phyloP scores from a whole-genome alignment of 2,329 filamentous ascomycete genomes.

The Chaetomium sp. region DNA sequence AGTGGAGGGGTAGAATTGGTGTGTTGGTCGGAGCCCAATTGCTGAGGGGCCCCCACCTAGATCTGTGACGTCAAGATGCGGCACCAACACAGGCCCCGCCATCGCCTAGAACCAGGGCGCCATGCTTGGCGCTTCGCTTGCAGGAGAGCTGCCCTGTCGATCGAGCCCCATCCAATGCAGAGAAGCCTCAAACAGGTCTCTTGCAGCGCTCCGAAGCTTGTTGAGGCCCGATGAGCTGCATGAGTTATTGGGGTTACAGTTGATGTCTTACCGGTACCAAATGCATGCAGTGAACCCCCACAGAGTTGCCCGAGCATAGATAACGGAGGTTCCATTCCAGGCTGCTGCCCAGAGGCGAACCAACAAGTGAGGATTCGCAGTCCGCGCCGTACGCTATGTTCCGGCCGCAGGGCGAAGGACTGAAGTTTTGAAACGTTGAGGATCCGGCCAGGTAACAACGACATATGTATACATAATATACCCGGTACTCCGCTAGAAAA shows the following conservation, averaged over 20 bases:
- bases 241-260: not conserved
- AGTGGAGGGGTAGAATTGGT: constrained; percentile 18
- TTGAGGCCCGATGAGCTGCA: not conserved
- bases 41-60: constrained; percentile 8
- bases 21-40: constrained; percentile 12
- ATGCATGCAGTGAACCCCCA: not conserved
- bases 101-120: constrained; percentile 15
- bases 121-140: constrained; percentile 14
- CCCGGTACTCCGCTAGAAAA: not conserved
- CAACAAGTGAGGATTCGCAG: not conserved
- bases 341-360: not conserved
- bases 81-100: constrained; percentile 19
- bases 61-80: constrained; percentile 24
- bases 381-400: not conserved
- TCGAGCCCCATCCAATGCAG: not conserved
- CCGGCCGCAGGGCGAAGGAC: not conserved
- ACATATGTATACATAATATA: not conserved
- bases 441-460: not conserved
- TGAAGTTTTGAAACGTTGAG: not conserved
- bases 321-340: not conserved
- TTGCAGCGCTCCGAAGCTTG: not conserved
- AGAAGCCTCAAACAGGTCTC: not conserved
- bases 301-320: not conserved
- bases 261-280: not conserved
- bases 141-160: constrained; percentile 16